Base-by-base conservation (phyloP, 768 basidiomycete species). In the Termitomyces titanicus region DNA sequence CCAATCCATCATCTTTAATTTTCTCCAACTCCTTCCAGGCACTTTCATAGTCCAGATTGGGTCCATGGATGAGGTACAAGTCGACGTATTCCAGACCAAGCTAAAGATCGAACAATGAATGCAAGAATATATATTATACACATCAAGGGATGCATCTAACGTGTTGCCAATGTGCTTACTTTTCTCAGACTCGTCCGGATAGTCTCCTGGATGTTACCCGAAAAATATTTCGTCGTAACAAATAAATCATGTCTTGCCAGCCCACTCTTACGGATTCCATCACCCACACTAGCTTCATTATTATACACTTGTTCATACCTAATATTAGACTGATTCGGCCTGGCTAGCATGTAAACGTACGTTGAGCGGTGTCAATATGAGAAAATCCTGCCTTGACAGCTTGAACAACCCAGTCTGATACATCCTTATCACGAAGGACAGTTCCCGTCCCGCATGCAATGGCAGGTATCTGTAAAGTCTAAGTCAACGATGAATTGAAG, bases 21-120 rank as follows among this genome's bases (percentile, higher is more conserved):
- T 73, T 70, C 61, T 86, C 86, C 55, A 88, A 79, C 44, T 79
- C 74, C 49, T 67, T 68, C 88, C 88, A 90, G 5, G 66, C 62
- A 3, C 58, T 59, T 51, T 76, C 70, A 57, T 77, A 58, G 39
- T 77, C 68, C 9, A 62, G 57, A 13, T 66, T 54, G 8, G 86
- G 85, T 3, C 39, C 39, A 60, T 91, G 88, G 35, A 90, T 80
- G 40, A 91, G 80, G 69, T 90, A 91, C 10, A 91, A 68, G 63
- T 91, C 86, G 5, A 91, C 72, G 34, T 81, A 76, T 48, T 77
- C 70, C 12, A 89, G 59, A 0, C 79, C 82, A 10, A 91, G 79
- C 86, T 90, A 59, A 15, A 48, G 25, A 61, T 18, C 10, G 2
- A 46, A 3, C 27, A 55, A 44, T 18, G 9, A 40, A 17, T 6